phyloP scores from a whole-genome alignment of 2,329 filamentous ascomycete genomes.

The Plectosphaerella cucumerina region DNA sequence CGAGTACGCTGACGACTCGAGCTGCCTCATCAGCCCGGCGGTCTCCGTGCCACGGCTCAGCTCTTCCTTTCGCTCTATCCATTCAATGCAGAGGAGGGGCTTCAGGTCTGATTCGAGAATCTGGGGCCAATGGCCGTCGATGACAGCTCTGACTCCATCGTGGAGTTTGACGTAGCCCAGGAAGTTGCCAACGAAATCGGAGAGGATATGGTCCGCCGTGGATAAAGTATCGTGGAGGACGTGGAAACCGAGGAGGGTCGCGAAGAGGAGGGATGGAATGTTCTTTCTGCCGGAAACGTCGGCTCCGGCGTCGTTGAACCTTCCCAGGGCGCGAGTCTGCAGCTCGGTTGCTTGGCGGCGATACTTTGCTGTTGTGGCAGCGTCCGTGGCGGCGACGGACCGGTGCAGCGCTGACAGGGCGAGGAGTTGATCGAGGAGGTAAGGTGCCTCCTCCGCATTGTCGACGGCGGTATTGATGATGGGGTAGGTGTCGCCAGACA shows the following conservation, averaged over 20 bases:
- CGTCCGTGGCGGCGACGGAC: slow-evolving; percentile 15
- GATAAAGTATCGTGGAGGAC: slow-evolving; percentile 30
- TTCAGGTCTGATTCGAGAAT: slow-evolving; percentile 18
- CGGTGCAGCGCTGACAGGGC: slow-evolving; percentile 32
- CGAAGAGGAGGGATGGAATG: slow-evolving; percentile 25
- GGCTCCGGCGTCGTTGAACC: slow-evolving; percentile 24
- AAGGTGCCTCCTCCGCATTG: slow-evolving; percentile 25
- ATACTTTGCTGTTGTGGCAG: slow-evolving; percentile 14
- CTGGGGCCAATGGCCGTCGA: slow-evolving; percentile 11
- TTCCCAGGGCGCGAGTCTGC: slow-evolving; percentile 21
- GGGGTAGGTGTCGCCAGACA: slow-evolving; percentile 5
- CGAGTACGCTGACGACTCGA: background rate
- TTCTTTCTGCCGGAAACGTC: slow-evolving; percentile 16
- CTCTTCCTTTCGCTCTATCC: background rate
- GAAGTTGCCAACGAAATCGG: slow-evolving; percentile 20
- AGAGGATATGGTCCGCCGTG: slow-evolving; percentile 20
- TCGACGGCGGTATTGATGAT: slow-evolving; percentile 23
- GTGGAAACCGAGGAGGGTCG: slow-evolving; percentile 25
- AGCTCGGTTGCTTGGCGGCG: slow-evolving; percentile 23
- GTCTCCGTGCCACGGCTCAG: slow-evolving; percentile 1
- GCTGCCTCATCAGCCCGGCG: background rate
- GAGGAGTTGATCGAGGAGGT: slow-evolving; percentile 31
- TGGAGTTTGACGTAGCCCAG: slow-evolving; percentile 24
- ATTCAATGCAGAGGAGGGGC: slow-evolving; percentile 12
- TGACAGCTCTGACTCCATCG: slow-evolving; percentile 20